These are phyloP conservation scores for Tremellales sp. DNA, from an alignment of 1,284 basidiomycete genomes.

Conservation along the genomic window DNA sequence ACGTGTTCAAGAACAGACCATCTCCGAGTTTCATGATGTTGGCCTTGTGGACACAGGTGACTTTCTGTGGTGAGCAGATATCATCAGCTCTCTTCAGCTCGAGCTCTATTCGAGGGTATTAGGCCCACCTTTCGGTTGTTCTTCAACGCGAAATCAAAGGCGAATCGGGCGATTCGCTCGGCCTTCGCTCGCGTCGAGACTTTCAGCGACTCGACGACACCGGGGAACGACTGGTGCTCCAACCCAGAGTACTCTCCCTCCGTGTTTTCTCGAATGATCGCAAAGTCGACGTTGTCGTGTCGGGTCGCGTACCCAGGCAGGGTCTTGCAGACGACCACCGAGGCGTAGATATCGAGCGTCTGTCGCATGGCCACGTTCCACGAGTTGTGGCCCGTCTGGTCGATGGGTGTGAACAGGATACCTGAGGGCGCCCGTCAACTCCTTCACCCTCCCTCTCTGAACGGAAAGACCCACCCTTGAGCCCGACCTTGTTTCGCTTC, in stretches of 20 bases:
- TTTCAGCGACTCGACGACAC: slow-evolving; percentile 98
- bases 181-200: slow-evolving; percentile 94
- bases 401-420: slow-evolving; percentile 98
- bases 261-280: slow-evolving; percentile 99
- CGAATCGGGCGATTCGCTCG: slow-evolving; percentile 94
- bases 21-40: slow-evolving; percentile 99
- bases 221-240: slow-evolving; percentile 97
- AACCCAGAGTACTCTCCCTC: slow-evolving; percentile 99
- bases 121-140: slow-evolving; percentile 89
- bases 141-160: slow-evolving; percentile 98
- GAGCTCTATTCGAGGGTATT: no score
- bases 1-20: slow-evolving; percentile 98
- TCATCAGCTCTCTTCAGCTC: background rate
- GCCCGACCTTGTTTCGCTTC: slow-evolving; percentile 94
- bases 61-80: slow-evolving; percentile 62
- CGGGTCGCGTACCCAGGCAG: slow-evolving; percentile 96
- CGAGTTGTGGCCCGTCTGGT: slow-evolving; percentile 92
- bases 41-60: slow-evolving; percentile 99
- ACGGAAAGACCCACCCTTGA: slow-evolving; percentile 70
- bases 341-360: slow-evolving; percentile 98
- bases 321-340: slow-evolving; percentile 96
- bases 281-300: slow-evolving; percentile 95
- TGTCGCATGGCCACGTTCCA: slow-evolving; percentile 99
- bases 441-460: background rate
- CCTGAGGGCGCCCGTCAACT: slow-evolving; percentile 53